Evolutionary conservation across 2,329 filamentous ascomycete species (phyloP), one percentile per base, ranked within the genome.

Genomic region (Thielaviopsis punctulata): DNA sequence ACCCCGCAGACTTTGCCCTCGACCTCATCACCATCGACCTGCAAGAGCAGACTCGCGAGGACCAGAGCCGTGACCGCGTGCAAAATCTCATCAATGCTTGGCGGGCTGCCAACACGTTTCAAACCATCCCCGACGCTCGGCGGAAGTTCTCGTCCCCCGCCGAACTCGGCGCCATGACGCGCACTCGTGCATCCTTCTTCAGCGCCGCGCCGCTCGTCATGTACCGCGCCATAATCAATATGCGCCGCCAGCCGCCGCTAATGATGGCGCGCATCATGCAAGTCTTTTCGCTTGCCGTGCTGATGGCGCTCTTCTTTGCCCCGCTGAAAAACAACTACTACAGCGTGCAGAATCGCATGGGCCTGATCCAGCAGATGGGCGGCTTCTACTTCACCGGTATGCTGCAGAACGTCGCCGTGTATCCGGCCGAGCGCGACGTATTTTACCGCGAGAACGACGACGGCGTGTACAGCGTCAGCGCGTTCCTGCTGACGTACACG

Each of bases 371-470:
- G 57, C 77, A 88, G 60, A 72, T 87, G 25, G 76, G 79, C 1
- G 79, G 82, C 0, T 76, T 85, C 33, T 84, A 84, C 63, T 84
- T 84, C 58, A 76, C 85, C 1, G 84, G 84, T 24, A 86, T 88
- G 82, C 71, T 88, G 12, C 82, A 88, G 62, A 87, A 87, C 59
- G 80, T 87, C 3, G 81, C 82, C 2, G 72, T 85, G 7, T 87
- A 87, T 60, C 84, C 84, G 0, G 68, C 68, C 41, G 84, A 87
- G 60, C 73, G 82, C 3, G 82, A 86, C 53, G 82, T 87, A 0
- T 88, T 87, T 62, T 86, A 87, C 60, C 75, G 80, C 57, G 84
- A 89, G 65, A 76, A 84, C 58, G 81, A 82, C 55, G 84, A 89
- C 62, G 74, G 76, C 6, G 79, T 82, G 2, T 89, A 89, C 61